Evolutionary conservation across 1,139 yeast genomes (phyloP).

Genomic region (Magnusiomyces magnusii): DNA sequence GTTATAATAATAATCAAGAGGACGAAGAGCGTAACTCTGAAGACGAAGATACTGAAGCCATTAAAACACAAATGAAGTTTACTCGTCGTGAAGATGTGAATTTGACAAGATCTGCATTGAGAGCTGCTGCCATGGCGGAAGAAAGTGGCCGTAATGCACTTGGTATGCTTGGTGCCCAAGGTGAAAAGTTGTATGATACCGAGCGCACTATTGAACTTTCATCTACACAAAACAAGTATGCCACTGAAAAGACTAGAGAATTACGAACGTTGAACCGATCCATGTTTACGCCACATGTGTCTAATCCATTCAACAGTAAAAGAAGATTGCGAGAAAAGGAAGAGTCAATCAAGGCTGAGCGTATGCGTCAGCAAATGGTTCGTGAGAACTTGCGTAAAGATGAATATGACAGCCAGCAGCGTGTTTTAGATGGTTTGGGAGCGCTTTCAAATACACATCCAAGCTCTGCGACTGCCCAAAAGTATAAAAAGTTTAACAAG

Average conservation of each 20-base stretch:
- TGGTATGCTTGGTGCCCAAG: constrained; percentile 89
- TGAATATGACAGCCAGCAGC: constrained; percentile 42
- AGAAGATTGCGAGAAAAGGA: constrained; percentile 71
- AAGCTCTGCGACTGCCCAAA: constrained; percentile 31
- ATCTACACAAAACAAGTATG: constrained; percentile 73
- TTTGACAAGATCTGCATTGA: constrained; percentile 76
- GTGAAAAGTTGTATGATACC: constrained; percentile 72
- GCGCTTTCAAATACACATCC: constrained; percentile 20
- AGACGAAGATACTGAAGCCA: constrained; percentile 85
- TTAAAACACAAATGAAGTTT: constrained; percentile 76
- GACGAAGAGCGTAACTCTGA: constrained; percentile 35
- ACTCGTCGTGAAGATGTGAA: constrained; percentile 84
- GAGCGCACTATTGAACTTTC: constrained; percentile 73
- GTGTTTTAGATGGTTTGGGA: constrained; percentile 39
- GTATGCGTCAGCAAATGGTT: constrained; percentile 45
- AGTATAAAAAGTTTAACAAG: not conserved
- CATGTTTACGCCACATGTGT: constrained; percentile 71
- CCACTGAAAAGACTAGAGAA: constrained; percentile 77
- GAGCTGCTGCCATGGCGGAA: constrained; percentile 89
- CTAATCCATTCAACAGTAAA: constrained; percentile 83
- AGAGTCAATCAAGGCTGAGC: constrained; percentile 56
- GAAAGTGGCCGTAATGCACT: constrained; percentile 82
- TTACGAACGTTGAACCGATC: constrained; percentile 74
- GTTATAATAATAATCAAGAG: constrained; percentile 6
- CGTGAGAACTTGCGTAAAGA: constrained; percentile 40